Evolutionary conservation across 2,329 filamentous ascomycete genomes (phyloP), one percentile per base, ranked within the genome.

Genomic region (Fusarium xyrophilum): DNA sequence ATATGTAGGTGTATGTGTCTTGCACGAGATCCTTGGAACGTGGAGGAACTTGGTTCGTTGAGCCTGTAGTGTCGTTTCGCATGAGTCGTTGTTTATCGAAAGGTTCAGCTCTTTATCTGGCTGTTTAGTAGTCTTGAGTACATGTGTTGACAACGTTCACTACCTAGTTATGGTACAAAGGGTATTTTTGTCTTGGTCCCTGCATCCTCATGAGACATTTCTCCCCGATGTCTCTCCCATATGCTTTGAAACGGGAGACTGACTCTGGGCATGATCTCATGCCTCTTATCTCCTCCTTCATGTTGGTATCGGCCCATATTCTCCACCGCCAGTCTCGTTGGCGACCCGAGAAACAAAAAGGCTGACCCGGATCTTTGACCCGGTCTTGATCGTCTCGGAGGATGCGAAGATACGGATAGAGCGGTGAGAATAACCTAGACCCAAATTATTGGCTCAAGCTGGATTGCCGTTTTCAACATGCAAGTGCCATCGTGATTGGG

Each of bases 391-490:
- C 36, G 10, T 25, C 15, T 56, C 44, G 42, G 28, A 39, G 27
- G 23, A 33, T 36, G 46, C 30, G 46, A 38, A 50, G 36, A 50
- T 33, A 33, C 32, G 32, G 32, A 32, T 15, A 66, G 51, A 54
- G 66, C 66, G 66, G 66, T 68, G 66, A 69, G 64, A 64, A 58
- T 38, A 44, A 43, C 57, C 25, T 39, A 36, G 28, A 44, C 30
- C 28, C 39, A 21, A 43, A 17, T 21, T 40, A 40, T 56, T 51
- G 47, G 57, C 51, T 39, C 32, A 53, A 47, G 43, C 27, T 51
- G 33, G 23, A 69, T 73, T 73, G 54, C 70, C 70, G 58, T 68
- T 73, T 73, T 71, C 48, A 71, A 70, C 39, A 47, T 35, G 27
- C 19, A 42, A 48, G 63, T 54, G 28, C 23, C 39, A 35, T 55